Conservation (phyloP, 768 basidiomycete species). For the Dentipellis fragilis region DNA sequence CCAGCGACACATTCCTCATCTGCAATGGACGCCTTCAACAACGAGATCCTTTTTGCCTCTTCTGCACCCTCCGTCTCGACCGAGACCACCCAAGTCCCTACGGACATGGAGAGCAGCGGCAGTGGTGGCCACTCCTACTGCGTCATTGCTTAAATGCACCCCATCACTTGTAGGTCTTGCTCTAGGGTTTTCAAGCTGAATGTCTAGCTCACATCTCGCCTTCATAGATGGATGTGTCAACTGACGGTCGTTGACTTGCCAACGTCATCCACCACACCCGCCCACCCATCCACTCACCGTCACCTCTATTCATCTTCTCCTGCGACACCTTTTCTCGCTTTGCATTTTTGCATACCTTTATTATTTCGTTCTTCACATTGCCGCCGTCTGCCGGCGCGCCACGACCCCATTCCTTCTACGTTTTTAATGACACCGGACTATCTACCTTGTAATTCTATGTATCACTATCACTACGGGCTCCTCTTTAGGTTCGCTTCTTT, state of each 20-base stretch:
- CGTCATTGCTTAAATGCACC: not conserved
- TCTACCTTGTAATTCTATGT: too few species aligned
- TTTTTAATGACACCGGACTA: too few species aligned
- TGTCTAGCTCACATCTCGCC: too few species aligned
- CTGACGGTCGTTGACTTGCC: not conserved
- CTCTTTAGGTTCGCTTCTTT: not conserved
- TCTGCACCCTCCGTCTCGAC: not conserved
- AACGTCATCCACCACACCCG: not conserved
- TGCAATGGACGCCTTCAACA: conserved; percentile 1
- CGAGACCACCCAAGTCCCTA: not conserved
- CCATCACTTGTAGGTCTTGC: too few species aligned
- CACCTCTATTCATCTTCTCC: not conserved
- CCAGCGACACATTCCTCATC: not conserved
- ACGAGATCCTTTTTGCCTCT: not conserved
- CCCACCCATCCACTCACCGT: too few species aligned
- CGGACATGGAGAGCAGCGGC: not conserved
- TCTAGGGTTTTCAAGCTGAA: too few species aligned
- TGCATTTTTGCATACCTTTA: not conserved
- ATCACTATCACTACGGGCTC: too few species aligned
- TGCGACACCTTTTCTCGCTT: not conserved
- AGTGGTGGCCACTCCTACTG: not conserved
- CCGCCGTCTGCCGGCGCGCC: not conserved
- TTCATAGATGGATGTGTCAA: not conserved
- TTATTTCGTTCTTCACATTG: not conserved
- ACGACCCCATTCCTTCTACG: too few species aligned